Conservation (phyloP, 2,329 filamentous ascomycete species). For the Xylaria multiplex region DNA sequence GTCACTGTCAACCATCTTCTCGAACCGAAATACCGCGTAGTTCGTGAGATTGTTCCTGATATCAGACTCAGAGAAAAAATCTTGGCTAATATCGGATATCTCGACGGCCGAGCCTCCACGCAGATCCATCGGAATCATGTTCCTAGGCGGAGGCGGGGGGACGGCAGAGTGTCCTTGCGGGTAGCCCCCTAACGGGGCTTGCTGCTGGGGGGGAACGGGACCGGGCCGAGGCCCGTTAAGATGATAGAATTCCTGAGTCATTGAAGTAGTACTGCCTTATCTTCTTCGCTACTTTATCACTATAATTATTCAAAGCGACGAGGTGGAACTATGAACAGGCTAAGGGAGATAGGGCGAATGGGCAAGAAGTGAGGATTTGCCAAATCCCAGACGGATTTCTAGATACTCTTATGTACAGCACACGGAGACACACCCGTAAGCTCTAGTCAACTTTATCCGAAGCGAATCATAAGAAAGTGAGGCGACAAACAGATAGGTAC, state of each 20-base stretch:
- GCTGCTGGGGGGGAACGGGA: slow-evolving; percentile 4
- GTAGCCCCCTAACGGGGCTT: background rate
- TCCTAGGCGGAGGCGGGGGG: slow-evolving; percentile 25
- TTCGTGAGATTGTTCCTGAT: slow-evolving; percentile 54
- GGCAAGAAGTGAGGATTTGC: slow-evolving; percentile 8
- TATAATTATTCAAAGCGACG: background rate
- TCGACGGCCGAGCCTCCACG: slow-evolving; percentile 13
- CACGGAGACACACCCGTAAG: background rate
- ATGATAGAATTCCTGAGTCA: slow-evolving; percentile 13
- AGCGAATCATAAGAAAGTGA: slow-evolving; percentile 9
- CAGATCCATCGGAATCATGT: slow-evolving; percentile 23
- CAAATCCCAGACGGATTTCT: background rate
- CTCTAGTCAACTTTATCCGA: background rate
- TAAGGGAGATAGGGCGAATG: slow-evolving; percentile 11
- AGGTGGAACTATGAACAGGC: background rate
- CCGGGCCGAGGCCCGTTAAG: slow-evolving; percentile 13
- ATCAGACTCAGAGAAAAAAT: slow-evolving; percentile 52
- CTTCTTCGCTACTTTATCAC: background rate
- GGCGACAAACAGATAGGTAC: slow-evolving; percentile 3
- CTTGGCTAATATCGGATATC: slow-evolving; percentile 53
- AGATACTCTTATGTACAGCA: slow-evolving; percentile 14
- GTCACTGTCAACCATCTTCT: slow-evolving; percentile 51
- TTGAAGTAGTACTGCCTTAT: background rate
- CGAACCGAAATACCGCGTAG: slow-evolving; percentile 55
- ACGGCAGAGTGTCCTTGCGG: slow-evolving; percentile 3